Percentiles rank a stretch among this genome's conserved stretches.
These are phyloP conservation scores for Salvia miltiorrhiza DNA, from an alignment of 257 asterid species.

Conservation along the genomic window DNA sequence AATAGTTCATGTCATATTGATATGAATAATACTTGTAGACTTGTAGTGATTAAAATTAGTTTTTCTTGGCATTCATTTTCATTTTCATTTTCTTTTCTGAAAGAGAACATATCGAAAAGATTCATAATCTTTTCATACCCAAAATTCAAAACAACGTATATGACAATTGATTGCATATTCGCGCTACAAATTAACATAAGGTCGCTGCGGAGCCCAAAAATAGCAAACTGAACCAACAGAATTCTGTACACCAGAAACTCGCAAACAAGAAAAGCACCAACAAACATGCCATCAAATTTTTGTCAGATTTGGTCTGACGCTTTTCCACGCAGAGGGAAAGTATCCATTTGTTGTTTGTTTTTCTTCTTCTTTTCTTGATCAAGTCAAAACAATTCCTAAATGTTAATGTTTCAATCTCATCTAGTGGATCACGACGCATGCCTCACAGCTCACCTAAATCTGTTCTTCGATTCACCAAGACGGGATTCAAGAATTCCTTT, in stretches of 20 bases:
- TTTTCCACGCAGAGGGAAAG: background rate
- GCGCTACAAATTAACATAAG: background rate
- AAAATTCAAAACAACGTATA: too few relatives aligned
- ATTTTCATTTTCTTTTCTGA: too few relatives aligned
- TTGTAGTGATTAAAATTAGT: too few relatives aligned
- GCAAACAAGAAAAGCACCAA: slow-evolving; percentile 10
- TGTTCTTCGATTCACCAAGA: slow-evolving; percentile 22
- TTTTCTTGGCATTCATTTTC: too few relatives aligned
- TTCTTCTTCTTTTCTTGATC: slow-evolving; percentile 28
- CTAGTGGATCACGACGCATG: slow-evolving; percentile 32
- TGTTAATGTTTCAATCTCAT: slow-evolving; percentile 32
- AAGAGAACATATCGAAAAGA: too few relatives aligned
- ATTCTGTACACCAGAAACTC: slow-evolving; percentile 2
- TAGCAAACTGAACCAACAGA: slow-evolving; percentile 17
- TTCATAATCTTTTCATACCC: too few relatives aligned
- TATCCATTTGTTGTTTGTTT: slow-evolving; percentile 14
- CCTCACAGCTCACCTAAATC: slow-evolving; percentile 1
- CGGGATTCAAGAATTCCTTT: slow-evolving; percentile 20
- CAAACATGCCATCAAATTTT: slow-evolving; percentile 1
- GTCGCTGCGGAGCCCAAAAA: background rate
- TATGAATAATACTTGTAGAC: too few relatives aligned
- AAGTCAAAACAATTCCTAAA: slow-evolving; percentile 24
- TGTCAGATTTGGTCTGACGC: slow-evolving; percentile 24
- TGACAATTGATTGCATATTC: background rate
- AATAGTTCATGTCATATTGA: too few relatives aligned